phyloP scores from a whole-genome alignment of 2,329 filamentous ascomycete genomes.

The Penicillium sp. region DNA sequence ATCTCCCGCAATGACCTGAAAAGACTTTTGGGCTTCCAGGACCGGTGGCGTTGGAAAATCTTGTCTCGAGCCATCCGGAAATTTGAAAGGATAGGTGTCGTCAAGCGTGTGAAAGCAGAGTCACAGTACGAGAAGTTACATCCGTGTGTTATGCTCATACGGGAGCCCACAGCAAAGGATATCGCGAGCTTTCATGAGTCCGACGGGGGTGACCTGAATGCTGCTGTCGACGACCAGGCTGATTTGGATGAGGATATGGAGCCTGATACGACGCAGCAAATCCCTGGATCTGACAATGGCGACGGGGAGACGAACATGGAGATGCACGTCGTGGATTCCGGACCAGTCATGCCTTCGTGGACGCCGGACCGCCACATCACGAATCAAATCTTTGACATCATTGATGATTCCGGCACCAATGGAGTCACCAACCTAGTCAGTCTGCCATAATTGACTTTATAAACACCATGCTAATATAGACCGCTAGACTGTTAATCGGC shows the following conservation, averaged over 20 bases:
- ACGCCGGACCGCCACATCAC: slow-evolving; percentile 55
- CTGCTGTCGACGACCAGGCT: slow-evolving; percentile 28
- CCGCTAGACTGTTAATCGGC: slow-evolving; percentile 43
- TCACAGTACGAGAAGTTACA: slow-evolving; percentile 48
- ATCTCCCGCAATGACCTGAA: slow-evolving; percentile 59
- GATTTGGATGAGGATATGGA: slow-evolving; percentile 44
- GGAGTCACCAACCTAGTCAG: slow-evolving; percentile 56
- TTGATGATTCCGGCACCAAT: slow-evolving; percentile 50
- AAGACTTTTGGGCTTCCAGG: slow-evolving; percentile 47
- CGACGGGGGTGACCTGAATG: slow-evolving; percentile 30
- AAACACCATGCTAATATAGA: not conserved
- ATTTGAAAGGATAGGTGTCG: slow-evolving; percentile 50
- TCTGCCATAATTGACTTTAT: not conserved
- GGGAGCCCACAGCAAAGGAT: slow-evolving; percentile 46
- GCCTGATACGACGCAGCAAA: slow-evolving; percentile 19
- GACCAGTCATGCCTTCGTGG: slow-evolving; percentile 57
- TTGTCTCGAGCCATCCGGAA: slow-evolving; percentile 50
- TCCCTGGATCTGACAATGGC: slow-evolving; percentile 14
- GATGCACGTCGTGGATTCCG: slow-evolving; percentile 33
- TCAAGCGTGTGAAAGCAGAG: slow-evolving; percentile 48
- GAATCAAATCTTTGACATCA: slow-evolving; percentile 58
- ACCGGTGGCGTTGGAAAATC: slow-evolving; percentile 45
- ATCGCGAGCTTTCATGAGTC: slow-evolving; percentile 46
- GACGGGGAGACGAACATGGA: slow-evolving; percentile 25
- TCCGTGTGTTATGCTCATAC: slow-evolving; percentile 49